Percentiles rank a stretch among this genome's conserved stretches.
Conservation (phyloP, 805 yeast genomes). For the Brettanomyces anomalus region DNA sequence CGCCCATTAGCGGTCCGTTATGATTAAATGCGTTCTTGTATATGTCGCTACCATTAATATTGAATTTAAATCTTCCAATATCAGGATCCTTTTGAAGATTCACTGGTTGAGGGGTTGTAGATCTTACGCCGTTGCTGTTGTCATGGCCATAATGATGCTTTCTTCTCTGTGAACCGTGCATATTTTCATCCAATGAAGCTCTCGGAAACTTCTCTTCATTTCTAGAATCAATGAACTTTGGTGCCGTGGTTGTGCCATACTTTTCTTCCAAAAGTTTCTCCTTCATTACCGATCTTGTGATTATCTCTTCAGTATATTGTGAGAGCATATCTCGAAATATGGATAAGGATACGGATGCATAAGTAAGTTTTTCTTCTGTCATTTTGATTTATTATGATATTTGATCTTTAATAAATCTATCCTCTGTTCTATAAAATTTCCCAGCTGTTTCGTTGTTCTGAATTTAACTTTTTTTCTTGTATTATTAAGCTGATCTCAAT, state of each 20-base stretch:
- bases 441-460: no score
- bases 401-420: neutral
- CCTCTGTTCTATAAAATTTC: no score
- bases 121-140: conserved; percentile 6
- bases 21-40: conserved; percentile 14
- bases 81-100: conserved; percentile 14
- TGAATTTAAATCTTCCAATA: conserved; percentile 21
- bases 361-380: conserved; percentile 16
- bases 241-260: conserved; percentile 22
- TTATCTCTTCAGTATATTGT: conserved; percentile 26
- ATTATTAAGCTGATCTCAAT: no score
- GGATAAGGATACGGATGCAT: conserved; percentile 21
- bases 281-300: conserved; percentile 20
- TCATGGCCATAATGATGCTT: neutral
- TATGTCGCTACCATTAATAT: conserved; percentile 24
- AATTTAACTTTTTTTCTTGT: no score
- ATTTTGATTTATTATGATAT: neutral
- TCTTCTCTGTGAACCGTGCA: neutral
- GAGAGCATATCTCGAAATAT: conserved; percentile 25
- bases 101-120: conserved; percentile 16
- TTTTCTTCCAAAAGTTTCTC: conserved; percentile 23
- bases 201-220: neutral
- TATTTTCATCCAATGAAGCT: neutral
- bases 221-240: conserved; percentile 16
- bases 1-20: conserved; percentile 7